These are phyloP conservation scores for Magnolia kwangsiensis DNA, from an alignment of 164 flowering plant genomes.

Conservation along the genomic window DNA sequence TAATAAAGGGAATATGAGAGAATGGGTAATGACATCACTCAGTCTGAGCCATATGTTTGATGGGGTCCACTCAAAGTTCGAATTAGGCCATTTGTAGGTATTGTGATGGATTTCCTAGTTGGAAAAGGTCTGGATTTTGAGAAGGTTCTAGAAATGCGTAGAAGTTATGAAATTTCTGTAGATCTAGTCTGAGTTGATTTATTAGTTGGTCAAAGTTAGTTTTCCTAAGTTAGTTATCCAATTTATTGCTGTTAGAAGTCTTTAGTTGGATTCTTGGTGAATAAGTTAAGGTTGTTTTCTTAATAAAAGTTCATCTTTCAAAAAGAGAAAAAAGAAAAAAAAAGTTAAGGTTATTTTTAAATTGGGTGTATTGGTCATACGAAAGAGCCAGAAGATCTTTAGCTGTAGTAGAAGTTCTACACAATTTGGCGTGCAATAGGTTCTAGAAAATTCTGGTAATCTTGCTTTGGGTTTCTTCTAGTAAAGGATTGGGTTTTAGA, in stretches of 20 bases:
- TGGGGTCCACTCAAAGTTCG: too few relatives aligned
- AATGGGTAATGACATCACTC: background rate
- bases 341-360: background rate
- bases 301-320: too few relatives aligned
- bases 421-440: background rate
- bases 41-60: too few relatives aligned
- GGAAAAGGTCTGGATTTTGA: background rate
- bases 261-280: background rate
- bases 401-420: background rate
- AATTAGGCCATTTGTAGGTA: too few relatives aligned
- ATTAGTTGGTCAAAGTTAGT: background rate
- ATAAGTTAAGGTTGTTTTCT: too few relatives aligned
- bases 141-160: background rate
- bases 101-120: background rate
- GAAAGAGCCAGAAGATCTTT: background rate
- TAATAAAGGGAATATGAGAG: too few relatives aligned
- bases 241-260: background rate
- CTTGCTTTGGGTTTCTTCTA: too few relatives aligned
- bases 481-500: background rate
- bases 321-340: too few relatives aligned
- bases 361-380: background rate
- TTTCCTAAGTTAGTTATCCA: too few relatives aligned
- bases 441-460: background rate
- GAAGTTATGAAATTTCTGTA: background rate
- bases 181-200: background rate